phyloP scores from a whole-genome alignment of 2,329 filamentous ascomycete genomes.

The Xylaria sp. region DNA sequence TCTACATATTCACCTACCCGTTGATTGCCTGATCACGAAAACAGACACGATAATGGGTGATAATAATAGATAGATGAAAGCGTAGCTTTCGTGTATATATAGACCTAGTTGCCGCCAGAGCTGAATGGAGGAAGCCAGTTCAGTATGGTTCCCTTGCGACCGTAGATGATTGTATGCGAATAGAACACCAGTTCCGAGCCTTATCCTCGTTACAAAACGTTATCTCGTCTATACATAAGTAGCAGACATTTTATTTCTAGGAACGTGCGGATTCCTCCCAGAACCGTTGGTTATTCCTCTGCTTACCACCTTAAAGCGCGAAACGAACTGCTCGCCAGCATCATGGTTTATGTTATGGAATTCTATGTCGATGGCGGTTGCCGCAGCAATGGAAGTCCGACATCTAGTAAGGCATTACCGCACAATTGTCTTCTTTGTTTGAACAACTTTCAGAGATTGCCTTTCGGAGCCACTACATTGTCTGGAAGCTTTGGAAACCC shows the following conservation, averaged over 20 bases:
- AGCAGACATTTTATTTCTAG: background rate
- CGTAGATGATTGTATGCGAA: no score
- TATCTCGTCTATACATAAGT: background rate
- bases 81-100: no score
- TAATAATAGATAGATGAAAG: no score
- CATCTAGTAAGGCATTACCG: conserved; percentile 20
- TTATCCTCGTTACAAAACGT: no score
- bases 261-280: background rate
- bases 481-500: background rate
- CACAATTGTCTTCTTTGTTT: background rate
- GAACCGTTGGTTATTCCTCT: background rate
- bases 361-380: conserved; percentile 51
- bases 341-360: conserved; percentile 50
- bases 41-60: no score
- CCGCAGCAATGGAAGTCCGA: conserved; percentile 44
- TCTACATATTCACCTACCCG: no score
- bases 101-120: no score
- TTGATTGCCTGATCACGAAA: no score
- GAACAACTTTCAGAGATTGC: background rate
- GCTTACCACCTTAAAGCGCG: background rate
- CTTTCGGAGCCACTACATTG: background rate
- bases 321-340: no score
- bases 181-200: no score
- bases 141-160: no score
- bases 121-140: no score